phyloP scores from a whole-genome alignment of 106 monocot genomes.

The Dendrobium catenatum region DNA sequence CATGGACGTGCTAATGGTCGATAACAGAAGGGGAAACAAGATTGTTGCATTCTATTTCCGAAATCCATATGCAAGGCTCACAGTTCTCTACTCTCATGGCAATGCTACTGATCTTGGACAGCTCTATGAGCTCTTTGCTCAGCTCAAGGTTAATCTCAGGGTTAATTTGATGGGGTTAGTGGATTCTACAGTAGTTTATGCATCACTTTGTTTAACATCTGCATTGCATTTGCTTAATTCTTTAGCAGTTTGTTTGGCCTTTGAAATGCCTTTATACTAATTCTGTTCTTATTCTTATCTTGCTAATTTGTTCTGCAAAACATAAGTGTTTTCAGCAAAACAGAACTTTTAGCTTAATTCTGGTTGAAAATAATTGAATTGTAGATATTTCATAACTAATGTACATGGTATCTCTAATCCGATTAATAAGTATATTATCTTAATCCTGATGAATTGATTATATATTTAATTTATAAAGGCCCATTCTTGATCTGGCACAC shows the following conservation, averaged over 20 bases:
- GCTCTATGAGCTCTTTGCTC: slow-evolving; percentile 80
- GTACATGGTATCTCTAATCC: no score
- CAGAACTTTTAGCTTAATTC: not conserved
- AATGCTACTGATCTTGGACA: slow-evolving; percentile 93
- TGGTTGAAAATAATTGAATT: not conserved
- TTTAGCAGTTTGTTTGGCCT: not conserved
- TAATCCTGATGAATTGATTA: not conserved
- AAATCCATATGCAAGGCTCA: slow-evolving; percentile 64
- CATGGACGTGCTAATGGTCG: slow-evolving; percentile 53
- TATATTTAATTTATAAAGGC: not conserved
- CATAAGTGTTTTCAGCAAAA: not conserved
- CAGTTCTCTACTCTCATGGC: slow-evolving; percentile 85
- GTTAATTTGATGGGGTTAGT: slow-evolving; percentile 94
- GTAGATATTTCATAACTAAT: not conserved
- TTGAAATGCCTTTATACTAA: not conserved
- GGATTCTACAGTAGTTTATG: slow-evolving; percentile 3
- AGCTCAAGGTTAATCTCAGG: slow-evolving; percentile 83
- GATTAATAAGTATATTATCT: no score
- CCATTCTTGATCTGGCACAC: not conserved
- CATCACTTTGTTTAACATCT: not conserved
- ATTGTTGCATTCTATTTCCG: slow-evolving; percentile 66
- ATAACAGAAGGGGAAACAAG: slow-evolving; percentile 61
- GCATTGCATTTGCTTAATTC: not conserved
- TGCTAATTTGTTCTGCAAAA: not conserved
- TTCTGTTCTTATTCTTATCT: not conserved